Conservation (phyloP, 192 early-diverging fungal species). For the Coemansia sp. region DNA sequence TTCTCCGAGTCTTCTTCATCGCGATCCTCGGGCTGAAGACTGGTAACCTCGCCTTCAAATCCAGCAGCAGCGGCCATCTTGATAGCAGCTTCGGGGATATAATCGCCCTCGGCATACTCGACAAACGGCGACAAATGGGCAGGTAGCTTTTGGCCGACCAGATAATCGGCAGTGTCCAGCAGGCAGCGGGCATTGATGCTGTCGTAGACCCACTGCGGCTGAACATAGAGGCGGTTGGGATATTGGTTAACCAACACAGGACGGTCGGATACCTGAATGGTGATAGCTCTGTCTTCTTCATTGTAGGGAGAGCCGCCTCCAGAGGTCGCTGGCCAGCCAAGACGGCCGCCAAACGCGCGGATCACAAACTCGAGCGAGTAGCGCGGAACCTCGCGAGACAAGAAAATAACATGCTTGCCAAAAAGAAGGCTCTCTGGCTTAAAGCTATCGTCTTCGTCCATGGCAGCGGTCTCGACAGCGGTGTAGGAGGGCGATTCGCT, state of each 20-base stretch:
- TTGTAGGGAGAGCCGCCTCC: slow-evolving; percentile 77
- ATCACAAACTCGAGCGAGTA: slow-evolving; percentile 91
- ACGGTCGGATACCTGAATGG: slow-evolving; percentile 86
- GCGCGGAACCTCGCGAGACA: slow-evolving; percentile 93
- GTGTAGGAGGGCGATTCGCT: slow-evolving; percentile 23
- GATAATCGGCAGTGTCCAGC: slow-evolving; percentile 64
- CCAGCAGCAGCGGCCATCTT: slow-evolving; percentile 51
- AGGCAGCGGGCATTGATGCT: slow-evolving; percentile 83
- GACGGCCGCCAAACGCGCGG: slow-evolving; percentile 82
- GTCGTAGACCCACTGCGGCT: slow-evolving; percentile 99
- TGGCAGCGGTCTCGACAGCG: slow-evolving; percentile 11
- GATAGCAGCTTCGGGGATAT: slow-evolving; percentile 68
- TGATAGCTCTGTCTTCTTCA: slow-evolving; percentile 82
- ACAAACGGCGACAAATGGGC: slow-evolving; percentile 96
- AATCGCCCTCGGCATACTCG: slow-evolving; percentile 79
- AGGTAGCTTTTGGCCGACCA: slow-evolving; percentile 78
- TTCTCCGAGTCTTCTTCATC: slow-evolving; percentile 21
- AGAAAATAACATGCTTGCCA: slow-evolving; percentile 67
- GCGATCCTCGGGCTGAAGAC: slow-evolving; percentile 59
- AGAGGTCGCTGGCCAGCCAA: slow-evolving; percentile 82
- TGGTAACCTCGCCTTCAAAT: slow-evolving; percentile 64
- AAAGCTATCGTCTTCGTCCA: slow-evolving; percentile 26
- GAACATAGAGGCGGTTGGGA: slow-evolving; percentile 73
- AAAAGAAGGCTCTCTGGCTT: slow-evolving; percentile 59
- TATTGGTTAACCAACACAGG: slow-evolving; percentile 66